Percentiles rank a stretch among this genome's conserved stretches.
phyloP scores from a whole-genome alignment of 139 green algal species.

The Chlorella vulgaris region DNA sequence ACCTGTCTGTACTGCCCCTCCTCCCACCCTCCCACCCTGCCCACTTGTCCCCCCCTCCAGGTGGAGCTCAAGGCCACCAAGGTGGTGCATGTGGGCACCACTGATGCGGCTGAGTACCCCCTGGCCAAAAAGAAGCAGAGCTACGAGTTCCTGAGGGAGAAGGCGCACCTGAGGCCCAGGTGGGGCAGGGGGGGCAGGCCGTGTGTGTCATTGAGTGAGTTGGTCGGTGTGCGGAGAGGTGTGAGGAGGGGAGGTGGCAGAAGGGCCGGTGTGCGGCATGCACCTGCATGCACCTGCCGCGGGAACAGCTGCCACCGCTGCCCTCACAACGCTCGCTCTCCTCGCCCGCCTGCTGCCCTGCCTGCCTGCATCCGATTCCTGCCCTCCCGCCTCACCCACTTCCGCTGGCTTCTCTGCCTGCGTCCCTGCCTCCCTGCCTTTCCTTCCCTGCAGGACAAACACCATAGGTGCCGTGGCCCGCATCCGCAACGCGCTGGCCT shows the following conservation, averaged over 20 bases:
- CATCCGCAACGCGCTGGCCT: constrained; percentile 95
- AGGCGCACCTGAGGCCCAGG: constrained; percentile 89
- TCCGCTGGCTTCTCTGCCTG: neutral
- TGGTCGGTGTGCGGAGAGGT: too few species aligned
- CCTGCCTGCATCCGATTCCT: too few species aligned
- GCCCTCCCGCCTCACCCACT: too few species aligned
- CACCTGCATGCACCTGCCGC: too few species aligned
- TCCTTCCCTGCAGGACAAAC: constrained; percentile 80
- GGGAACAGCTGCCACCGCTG: too few species aligned
- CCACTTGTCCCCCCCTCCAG: neutral
- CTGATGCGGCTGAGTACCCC: constrained; percentile 88
- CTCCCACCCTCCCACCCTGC: neutral
- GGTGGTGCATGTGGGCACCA: constrained; percentile 84
- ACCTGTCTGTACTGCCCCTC: neutral
- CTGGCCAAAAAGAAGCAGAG: constrained; percentile 97
- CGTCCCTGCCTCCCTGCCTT: neutral
- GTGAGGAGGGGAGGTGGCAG: too few species aligned
- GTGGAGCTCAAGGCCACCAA: constrained; percentile 87
- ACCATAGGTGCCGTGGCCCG: constrained; percentile 93
- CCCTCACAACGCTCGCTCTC: too few species aligned
- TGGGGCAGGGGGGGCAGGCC: constrained; percentile 3
- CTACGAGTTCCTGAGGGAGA: constrained; percentile 94
- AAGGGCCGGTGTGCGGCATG: too few species aligned
- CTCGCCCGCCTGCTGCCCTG: too few species aligned
- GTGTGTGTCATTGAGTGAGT: too few species aligned